Base-by-base conservation (phyloP, 257 asterid species). In the Apocynum venetum region DNA sequence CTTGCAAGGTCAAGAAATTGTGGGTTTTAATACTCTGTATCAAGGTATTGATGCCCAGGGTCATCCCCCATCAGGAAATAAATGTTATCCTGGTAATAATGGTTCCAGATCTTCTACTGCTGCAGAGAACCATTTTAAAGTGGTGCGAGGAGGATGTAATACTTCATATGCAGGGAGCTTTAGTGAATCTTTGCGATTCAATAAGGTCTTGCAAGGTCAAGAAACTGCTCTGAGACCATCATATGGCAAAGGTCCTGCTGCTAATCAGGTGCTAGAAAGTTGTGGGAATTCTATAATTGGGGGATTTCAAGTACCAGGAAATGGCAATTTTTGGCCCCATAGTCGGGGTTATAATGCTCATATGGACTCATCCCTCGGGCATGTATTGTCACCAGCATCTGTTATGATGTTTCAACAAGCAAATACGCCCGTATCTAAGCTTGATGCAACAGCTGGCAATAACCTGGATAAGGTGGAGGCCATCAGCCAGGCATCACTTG, bases 1-100 rank as follows among this genome's bases (percentile, higher is more conserved):
- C 99, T 96, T 96, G 99, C 99, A 96, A 96, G 99, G 99, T 96
- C 99, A 96, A 96, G 99, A 93, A 96, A 89, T 93, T 57, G 83
- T 87, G 78, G 81, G 89, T 69, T 88, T 86, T 86, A 80, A 87
- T 79, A 80, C 86, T 78, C 86, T 84, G 47, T 82, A 83, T 72
- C 78, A 78, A 14, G 85, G 89, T 72, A 82, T 78, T 69, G 88
- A 88, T 77, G 83, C 86, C 43, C 86, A 86, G 71, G 83, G 84
- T 69, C 87, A 79, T 71, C 91, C 78, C 79, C 85, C 85, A 48
- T 78, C 88, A 1, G 90, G 87, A 41, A 83, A 80, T 56, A 85
- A 89, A 80, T 81, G 87, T 82, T 85, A 81, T 83, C 83, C 96
- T 55, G 85, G 84, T 64, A 81, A 74, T 48, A 74, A 67, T 51